Conservation (phyloP, 2,329 filamentous ascomycete species). For the Cordyceps javanica region DNA sequence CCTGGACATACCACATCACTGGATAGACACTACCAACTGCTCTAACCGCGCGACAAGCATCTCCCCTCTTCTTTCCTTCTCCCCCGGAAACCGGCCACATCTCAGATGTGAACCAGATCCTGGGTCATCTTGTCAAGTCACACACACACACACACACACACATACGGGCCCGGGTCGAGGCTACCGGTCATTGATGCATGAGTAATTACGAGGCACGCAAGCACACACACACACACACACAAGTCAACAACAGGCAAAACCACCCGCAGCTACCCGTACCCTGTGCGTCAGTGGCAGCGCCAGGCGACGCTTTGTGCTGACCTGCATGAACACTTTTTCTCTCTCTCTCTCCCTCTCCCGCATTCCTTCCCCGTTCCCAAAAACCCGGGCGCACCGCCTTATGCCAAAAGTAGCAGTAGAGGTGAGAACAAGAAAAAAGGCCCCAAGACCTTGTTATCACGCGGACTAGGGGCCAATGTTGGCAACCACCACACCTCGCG, state of each 20-base stretch:
- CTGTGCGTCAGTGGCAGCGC: constrained; percentile 1
- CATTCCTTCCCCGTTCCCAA: too few species aligned
- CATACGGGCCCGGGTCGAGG: neutral
- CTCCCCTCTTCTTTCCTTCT: too few species aligned
- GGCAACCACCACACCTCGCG: too few species aligned
- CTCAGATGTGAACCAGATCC: constrained; percentile 10
- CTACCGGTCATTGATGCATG: neutral
- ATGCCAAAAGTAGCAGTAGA: too few species aligned
- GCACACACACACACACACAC: neutral
- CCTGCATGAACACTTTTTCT: neutral
- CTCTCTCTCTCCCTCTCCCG: neutral
- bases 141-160: neutral
- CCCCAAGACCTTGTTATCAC: too few species aligned
- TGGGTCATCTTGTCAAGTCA: neutral
- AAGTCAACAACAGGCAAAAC: neutral
- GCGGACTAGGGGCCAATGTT: too few species aligned
- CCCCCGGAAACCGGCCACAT: neutral
- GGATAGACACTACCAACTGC: too few species aligned
- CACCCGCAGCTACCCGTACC: constrained; percentile 9
- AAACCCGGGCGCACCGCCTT: too few species aligned
- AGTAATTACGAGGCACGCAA: neutral
- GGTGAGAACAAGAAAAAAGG: too few species aligned
- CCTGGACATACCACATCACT: too few species aligned
- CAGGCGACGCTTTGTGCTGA: neutral
- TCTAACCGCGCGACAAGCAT: neutral